A percentile compares a stretch with the other conserved stretches of the same genome.
phyloP scores from a whole-genome alignment of 176 grass and related monocot genomes.

The Musa beccarii region DNA sequence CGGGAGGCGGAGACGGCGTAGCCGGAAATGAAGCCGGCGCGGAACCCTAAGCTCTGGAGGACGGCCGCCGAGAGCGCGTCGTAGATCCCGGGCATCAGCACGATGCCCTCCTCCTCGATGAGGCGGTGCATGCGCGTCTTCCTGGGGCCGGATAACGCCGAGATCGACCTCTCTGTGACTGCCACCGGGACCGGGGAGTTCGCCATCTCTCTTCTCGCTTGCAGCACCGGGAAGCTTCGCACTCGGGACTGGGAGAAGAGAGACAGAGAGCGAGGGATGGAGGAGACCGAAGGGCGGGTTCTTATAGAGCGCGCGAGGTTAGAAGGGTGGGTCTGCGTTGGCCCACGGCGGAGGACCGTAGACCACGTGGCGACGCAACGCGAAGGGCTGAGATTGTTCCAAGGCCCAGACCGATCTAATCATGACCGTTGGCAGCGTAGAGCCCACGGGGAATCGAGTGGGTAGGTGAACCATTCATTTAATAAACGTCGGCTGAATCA shows the following conservation, averaged over 20 bases:
- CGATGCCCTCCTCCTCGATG: constrained; percentile 28
- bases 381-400: not conserved
- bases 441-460: not conserved
- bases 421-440: not conserved
- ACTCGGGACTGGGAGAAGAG: not conserved
- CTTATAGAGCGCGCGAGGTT: not conserved
- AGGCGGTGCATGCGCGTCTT: constrained; percentile 23
- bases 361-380: not conserved
- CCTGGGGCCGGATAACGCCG: not conserved
- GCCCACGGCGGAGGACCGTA: not conserved
- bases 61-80: constrained; percentile 43
- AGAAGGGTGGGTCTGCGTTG: not conserved
- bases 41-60: constrained; percentile 31
- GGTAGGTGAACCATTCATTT: not conserved
- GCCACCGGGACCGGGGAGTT: not conserved
- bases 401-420: not conserved
- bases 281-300: not conserved
- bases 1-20: constrained; percentile 33
- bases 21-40: constrained; percentile 31
- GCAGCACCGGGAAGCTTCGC: too few species aligned
- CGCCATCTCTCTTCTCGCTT: not conserved
- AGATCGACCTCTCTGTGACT: not conserved
- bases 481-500: not conserved
- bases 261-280: not conserved
- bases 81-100: constrained; percentile 28